phyloP scores from a whole-genome alignment of 192 early-diverging fungal species.

The Lobosporangium transversale region DNA sequence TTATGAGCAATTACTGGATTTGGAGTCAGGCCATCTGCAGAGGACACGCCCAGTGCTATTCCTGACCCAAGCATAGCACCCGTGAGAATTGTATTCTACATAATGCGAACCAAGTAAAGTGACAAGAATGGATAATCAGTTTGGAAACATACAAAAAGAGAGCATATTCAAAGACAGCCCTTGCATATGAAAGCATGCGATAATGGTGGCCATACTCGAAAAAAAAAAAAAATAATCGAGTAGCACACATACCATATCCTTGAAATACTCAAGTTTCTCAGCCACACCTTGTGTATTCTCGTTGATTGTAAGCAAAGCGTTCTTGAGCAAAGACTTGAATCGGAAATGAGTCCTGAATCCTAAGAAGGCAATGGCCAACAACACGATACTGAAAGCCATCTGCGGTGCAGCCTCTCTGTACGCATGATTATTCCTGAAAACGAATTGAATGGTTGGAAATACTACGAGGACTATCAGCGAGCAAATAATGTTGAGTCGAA shows the following conservation, averaged over 20 bases:
- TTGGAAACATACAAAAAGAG: too few relatives aligned
- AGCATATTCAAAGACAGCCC: conserved; percentile 31
- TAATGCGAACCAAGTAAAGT: too few relatives aligned
- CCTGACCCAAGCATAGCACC: conserved; percentile 22
- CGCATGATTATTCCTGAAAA: conserved; percentile 30
- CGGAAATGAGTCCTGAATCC: conserved; percentile 30
- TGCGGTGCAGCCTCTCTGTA: conserved; percentile 33
- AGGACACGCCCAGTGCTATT: conserved; percentile 22
- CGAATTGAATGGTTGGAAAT: conserved; percentile 31
- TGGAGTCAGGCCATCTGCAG: conserved; percentile 29
- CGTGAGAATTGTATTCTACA: conserved; percentile 47
- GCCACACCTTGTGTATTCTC: conserved; percentile 28
- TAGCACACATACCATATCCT: conserved; percentile 55
- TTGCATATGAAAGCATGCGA: too few relatives aligned
- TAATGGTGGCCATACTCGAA: too few relatives aligned
- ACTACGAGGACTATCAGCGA: conserved; percentile 19
- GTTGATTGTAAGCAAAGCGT: conserved; percentile 9
- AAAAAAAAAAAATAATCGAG: too few relatives aligned
- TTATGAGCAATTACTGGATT: conserved; percentile 21
- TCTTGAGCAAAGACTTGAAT: conserved; percentile 13
- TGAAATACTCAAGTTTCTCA: conserved; percentile 50
- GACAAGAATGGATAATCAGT: too few relatives aligned
- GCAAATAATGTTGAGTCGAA: conserved; percentile 27
- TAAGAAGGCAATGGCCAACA: conserved; percentile 16
- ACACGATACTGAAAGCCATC: conserved; percentile 31